phyloP scores from a whole-genome alignment of 225 moss, liverwort and hornwort species.

The Sphagnum contortum region DNA sequence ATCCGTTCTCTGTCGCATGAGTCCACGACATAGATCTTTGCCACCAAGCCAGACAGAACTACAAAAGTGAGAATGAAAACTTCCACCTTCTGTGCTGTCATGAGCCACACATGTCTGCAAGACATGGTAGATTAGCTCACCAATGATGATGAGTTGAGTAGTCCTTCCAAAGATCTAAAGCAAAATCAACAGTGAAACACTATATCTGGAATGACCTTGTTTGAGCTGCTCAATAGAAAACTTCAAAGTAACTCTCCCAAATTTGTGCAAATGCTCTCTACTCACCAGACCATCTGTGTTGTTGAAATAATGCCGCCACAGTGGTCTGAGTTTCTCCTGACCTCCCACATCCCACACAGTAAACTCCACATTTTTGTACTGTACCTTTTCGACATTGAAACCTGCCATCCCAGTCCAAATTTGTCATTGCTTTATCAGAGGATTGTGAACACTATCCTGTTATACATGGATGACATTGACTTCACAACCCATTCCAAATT shows the following conservation, averaged over 20 bases:
- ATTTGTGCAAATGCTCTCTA: background rate
- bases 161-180: too few relatives aligned
- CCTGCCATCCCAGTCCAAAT: slow-evolving; percentile 12
- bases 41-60: slow-evolving; percentile 2
- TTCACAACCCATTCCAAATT: too few relatives aligned
- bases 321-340: slow-evolving; percentile 78
- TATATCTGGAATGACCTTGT: too few relatives aligned
- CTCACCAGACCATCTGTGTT: slow-evolving; percentile 87
- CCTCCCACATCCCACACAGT: slow-evolving; percentile 97
- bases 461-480: too few relatives aligned
- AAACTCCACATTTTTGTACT: slow-evolving; percentile 92
- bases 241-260: too few relatives aligned
- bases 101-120: background rate
- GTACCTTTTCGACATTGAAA: slow-evolving; percentile 92
- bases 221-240: too few relatives aligned
- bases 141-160: too few relatives aligned
- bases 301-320: slow-evolving; percentile 92
- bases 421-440: background rate
- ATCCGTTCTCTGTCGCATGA: slow-evolving; percentile 77
- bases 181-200: too few relatives aligned
- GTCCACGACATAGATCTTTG: slow-evolving; percentile 89
- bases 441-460: background rate
- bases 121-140: background rate
- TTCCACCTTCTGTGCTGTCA: background rate
- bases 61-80: background rate